Conservation (phyloP, 2,329 filamentous ascomycete species). For the Uncinocarpus reesii region DNA sequence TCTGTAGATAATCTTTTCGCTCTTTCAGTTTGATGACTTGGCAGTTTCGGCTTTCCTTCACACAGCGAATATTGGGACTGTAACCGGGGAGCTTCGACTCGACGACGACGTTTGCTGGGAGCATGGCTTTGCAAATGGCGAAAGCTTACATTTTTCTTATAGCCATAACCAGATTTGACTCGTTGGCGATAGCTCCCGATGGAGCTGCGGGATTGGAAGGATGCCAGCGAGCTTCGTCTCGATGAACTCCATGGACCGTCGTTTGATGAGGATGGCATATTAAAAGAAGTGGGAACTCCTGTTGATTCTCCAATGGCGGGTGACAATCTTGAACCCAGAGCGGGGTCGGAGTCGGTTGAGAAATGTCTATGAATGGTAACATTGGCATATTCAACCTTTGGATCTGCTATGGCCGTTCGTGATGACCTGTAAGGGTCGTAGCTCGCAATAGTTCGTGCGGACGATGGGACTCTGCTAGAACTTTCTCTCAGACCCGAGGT, state of each 20-base stretch:
- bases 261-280: slow-evolving; percentile 12
- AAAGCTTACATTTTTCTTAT: slow-evolving; percentile 56
- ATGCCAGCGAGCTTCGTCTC: slow-evolving; percentile 28
- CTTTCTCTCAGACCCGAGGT: slow-evolving; percentile 41
- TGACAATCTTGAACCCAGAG: background rate
- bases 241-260: slow-evolving; percentile 19
- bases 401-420: slow-evolving; percentile 40
- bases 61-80: slow-evolving; percentile 22
- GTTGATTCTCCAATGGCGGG: background rate
- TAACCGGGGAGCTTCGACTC: slow-evolving; percentile 19
- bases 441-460: slow-evolving; percentile 45
- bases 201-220: slow-evolving; percentile 39
- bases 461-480: slow-evolving; percentile 40
- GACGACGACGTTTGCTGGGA: slow-evolving; percentile 23
- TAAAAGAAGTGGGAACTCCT: background rate
- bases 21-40: slow-evolving; percentile 14
- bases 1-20: slow-evolving; percentile 20
- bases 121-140: slow-evolving; percentile 42
- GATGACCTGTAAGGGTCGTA: slow-evolving; percentile 80
- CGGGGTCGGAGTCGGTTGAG: slow-evolving; percentile 7
- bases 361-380: slow-evolving; percentile 55
- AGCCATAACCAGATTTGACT: slow-evolving; percentile 34
- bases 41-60: slow-evolving; percentile 16
- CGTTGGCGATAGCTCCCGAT: slow-evolving; percentile 39
- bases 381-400: slow-evolving; percentile 52